Base-by-base conservation (phyloP, 345 rosid genomes). In the Carallia brachiata region DNA sequence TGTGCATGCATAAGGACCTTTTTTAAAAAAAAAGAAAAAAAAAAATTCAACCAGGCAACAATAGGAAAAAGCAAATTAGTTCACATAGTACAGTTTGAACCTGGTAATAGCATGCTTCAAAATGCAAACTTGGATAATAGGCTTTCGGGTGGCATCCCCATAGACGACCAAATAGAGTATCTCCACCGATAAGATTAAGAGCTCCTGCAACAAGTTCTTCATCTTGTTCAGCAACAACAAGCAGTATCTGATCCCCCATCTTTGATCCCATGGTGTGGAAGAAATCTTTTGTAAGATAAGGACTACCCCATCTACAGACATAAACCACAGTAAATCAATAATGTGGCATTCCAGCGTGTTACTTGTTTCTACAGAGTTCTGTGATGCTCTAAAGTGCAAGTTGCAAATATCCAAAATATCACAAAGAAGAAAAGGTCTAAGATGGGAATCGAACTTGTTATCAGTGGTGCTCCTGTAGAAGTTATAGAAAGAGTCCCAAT, bases 91-190 rank as follows among this genome's bases (percentile, higher is more conserved):
- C 39, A 59, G 68, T 65, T 36, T 53, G 62, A 73, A 94, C 98
- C 96, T 94, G 98, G 86, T 94, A 94, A 81, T 94, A 91, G 75
- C 98, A 94, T 4, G 97, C 96, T 84, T 94, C 98, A 72, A 94
- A 94, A 74, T 94, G 97, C 78, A 94, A 85, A 79, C 89, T 76
- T 32, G 98, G 97, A 75, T 88, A 94, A 72, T 94, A 88, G 50
- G 84, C 89, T 48, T 68, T 79, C 0, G 93, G 93, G 71, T 86
- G 83, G 67, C 96, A 91, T 68, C 98, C 98, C 98, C 98, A 94
- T 16, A 91, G 79, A 12, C 97, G 90, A n/a, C 98, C 98, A 73
- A 81, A 94, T 36, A 94, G 66, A 60, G 96, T 72, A 75, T 91
- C 97, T 75, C 97, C 97, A 6, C 97, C 98, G 17, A 94, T 91